phyloP scores from a whole-genome alignment of 73 alveolate genomes.

The Vitrella brassicaformis region DNA sequence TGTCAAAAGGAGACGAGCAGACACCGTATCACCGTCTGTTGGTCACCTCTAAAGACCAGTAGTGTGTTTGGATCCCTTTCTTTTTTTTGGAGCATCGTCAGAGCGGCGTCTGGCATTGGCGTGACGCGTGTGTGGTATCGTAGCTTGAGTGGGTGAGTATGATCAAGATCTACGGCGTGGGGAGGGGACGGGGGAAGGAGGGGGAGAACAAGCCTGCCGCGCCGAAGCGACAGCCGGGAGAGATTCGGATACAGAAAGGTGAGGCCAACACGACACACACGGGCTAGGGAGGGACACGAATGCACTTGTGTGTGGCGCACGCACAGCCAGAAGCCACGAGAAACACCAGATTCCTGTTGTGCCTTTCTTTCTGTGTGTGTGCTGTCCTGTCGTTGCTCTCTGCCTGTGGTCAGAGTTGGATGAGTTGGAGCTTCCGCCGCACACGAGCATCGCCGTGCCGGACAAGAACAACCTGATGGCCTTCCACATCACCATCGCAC shows the following conservation, averaged over 20 bases:
- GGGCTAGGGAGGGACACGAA: too few species aligned
- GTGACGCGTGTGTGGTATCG: too few species aligned
- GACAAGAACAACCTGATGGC: conserved; percentile 45
- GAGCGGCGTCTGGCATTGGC: too few species aligned
- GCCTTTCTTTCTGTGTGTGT: background rate
- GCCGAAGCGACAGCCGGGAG: background rate
- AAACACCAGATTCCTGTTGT: background rate
- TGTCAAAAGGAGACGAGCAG: too few species aligned
- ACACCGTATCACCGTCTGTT: too few species aligned
- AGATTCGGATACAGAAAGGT: background rate
- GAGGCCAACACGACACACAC: too few species aligned
- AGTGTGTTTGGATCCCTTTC: too few species aligned
- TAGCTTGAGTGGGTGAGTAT: background rate
- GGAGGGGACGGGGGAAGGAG: background rate
- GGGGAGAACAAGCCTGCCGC: background rate
- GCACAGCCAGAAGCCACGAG: background rate
- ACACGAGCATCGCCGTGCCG: conserved; percentile 39
- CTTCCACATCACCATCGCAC: conserved; percentile 54
- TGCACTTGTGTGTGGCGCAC: too few species aligned
- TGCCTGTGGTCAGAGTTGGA: conserved; percentile 45
- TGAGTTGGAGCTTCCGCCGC: conserved; percentile 46
- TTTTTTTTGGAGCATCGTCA: too few species aligned
- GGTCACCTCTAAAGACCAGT: too few species aligned
- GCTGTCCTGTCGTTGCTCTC: too few species aligned
- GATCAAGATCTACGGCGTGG: background rate